Base-by-base conservation (phyloP, 2,329 filamentous ascomycete genomes). In the Talaromyces rugulosus region DNA sequence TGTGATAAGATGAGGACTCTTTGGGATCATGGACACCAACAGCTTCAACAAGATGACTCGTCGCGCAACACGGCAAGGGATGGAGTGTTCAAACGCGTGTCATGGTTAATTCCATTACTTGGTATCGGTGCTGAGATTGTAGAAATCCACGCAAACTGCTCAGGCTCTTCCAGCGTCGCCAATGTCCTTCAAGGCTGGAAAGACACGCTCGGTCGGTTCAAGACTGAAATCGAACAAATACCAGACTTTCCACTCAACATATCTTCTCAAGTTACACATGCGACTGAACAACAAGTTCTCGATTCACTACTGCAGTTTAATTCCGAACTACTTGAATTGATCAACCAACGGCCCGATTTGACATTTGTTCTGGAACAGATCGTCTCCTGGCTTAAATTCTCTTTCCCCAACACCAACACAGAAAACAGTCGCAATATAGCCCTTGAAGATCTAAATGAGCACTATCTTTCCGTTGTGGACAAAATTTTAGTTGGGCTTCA, bases 401-500 rank as follows among this genome's bases (percentile, higher is more conserved):
- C 77, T 28, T 54, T 67, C 3, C 63, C 65, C 36, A 27, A 64
- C 31, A 56, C 64, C 12, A 52, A 61, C 5, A 50, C 51, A 12
- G 55, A 60, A 9, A 52, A 68, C 58, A 55, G 68, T 67, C 59
- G 40, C 47, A 16, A 58, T 23, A 31, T 75, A 31, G 66, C 69
- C 56, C 63, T 81, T 27, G 69, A 81, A 18, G 71, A 76, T 0
- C 83, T 92, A 52, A 84, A 87, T 50, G 76, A 82, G 14, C 78
- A 82, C 3, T 74, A 92, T 1, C 84, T 90, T 42, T 83, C 76
- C 1, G 80, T 89, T n/a, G 85, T 89, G 54, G 90, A 96, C 74
- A 85, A 86, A 56, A 84, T 94, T 31, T 85, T 97, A 1, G 89
- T 94, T 40, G 88, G 90, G 0, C 82, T 96, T 55, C 92, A 97